Base-by-base conservation (phyloP, 108 stramenopile species). In the Nannochloropsis salina region DNA sequence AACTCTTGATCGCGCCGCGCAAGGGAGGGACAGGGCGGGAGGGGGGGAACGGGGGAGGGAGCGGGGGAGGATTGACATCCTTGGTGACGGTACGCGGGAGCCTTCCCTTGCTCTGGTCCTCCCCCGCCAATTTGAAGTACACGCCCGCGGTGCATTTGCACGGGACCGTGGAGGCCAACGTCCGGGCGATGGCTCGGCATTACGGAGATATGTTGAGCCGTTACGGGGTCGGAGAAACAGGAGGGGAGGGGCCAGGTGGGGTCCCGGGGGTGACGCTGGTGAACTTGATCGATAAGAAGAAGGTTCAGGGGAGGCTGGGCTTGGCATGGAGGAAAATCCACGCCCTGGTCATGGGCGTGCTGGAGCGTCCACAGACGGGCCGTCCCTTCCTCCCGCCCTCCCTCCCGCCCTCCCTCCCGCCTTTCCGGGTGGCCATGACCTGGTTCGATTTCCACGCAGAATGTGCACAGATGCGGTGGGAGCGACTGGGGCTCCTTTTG, bases 101-200 rank as follows among this genome's bases (percentile, higher is more conserved):
- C 31, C 95, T 98, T 83, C 98, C 98, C 31, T 85, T 97, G 41
- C 93, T 93, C 82, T 98, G 98, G 98, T 93, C 92, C 18, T 96
- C 95, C 87, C 96, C 96, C 31, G 91, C 95, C 1, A 94, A 95
- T 87, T 93, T 97, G 82, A 93, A 94, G 85, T 98, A 97, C 88
- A 92, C 93, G 43, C 98, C 98, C 15, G 85, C 90, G 42, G 95
- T 97, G 8, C 90, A 87, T 20, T 95, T 98, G 45, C 94, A 94
- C 12, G 91, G 92, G 9, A 92, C 95, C 1, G 61, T 74, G n/a
- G 61, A n/a, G 89, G 94, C 93, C 43, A 51, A 93, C 80, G 90
- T 91, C 40, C 93, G 93, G 85, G 94, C 94, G 6, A 85, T 94
- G 47, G 95, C 93, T 9, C 86, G 74, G 11, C 82, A 79, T 15